Conservation (phyloP, 768 basidiomycete species). For the Tulasnella sp. region DNA sequence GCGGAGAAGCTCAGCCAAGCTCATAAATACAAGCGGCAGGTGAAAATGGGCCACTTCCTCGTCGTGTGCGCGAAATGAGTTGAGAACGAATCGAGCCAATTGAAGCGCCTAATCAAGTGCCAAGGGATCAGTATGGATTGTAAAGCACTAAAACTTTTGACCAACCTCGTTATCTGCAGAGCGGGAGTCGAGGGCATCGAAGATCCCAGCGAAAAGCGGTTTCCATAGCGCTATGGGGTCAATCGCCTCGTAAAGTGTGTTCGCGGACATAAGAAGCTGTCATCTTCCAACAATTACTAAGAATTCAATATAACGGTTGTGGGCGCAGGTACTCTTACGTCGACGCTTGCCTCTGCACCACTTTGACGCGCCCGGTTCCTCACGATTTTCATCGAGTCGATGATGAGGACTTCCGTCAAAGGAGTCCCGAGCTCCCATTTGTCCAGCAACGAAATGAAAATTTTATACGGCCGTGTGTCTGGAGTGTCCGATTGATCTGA, state of each 20-base stretch:
- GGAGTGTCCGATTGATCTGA: conserved; percentile 60
- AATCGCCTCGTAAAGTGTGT: conserved; percentile 81
- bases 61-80: conserved; percentile 65
- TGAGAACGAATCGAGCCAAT: conserved; percentile 63
- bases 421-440: conserved; percentile 91
- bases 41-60: conserved; percentile 78
- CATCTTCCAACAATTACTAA: not conserved
- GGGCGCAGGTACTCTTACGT: not conserved
- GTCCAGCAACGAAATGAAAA: conserved; percentile 88
- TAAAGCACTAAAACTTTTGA: no score
- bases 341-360: not conserved
- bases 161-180: not conserved
- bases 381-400: conserved; percentile 70
- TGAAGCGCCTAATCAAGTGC: conserved; percentile 42
- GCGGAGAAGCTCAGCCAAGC: conserved; percentile 50
- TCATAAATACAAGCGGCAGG: conserved; percentile 66
- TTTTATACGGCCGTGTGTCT: conserved; percentile 83
- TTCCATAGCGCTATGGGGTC: conserved; percentile 87
- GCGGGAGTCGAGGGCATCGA: not conserved
- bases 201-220: conserved; percentile 39
- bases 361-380: conserved; percentile 27
- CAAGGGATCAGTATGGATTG: no score
- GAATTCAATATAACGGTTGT: not conserved
- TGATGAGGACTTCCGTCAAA: conserved; percentile 66
- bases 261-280: conserved; percentile 71